These are phyloP conservation scores for Kwoniella heveanensis DNA, from an alignment of 768 basidiomycete genomes.

Conservation along the genomic window DNA sequence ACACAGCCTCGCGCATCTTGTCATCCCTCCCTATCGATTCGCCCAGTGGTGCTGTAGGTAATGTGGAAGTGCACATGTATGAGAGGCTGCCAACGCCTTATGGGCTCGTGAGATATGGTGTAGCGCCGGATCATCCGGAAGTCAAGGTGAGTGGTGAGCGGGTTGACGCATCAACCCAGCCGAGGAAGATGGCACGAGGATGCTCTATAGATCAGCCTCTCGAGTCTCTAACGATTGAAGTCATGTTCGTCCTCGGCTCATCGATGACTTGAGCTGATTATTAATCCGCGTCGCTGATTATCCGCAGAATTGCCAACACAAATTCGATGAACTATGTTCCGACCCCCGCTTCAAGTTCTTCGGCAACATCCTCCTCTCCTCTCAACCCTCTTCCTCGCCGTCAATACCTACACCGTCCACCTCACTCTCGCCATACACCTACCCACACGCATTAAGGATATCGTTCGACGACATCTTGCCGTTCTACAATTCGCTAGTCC, in stretches of 20 bases:
- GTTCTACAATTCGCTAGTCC: constrained; percentile 81
- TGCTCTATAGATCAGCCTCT: too few relatives aligned
- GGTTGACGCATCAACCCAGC: too few relatives aligned
- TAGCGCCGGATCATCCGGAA: constrained; percentile 97
- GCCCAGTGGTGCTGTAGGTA: constrained; percentile 48
- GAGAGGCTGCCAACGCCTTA: constrained; percentile 93
- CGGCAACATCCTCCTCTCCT: constrained; percentile 69
- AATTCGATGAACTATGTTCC: constrained; percentile 79
- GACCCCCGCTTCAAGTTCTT: constrained; percentile 85
- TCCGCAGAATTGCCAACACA: constrained; percentile 89
- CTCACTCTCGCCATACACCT: constrained; percentile 54
- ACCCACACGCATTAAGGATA: constrained; percentile 64
- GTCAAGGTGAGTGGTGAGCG: constrained; percentile 87
- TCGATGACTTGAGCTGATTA: too few relatives aligned
- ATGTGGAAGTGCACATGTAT: constrained; percentile 75
- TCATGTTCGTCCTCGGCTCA: too few relatives aligned
- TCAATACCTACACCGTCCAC: constrained; percentile 19
- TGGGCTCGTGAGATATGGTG: constrained; percentile 91
- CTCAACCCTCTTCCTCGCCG: constrained; percentile 36
- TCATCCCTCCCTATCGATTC: constrained; percentile 61
- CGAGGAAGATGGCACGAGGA: too few relatives aligned
- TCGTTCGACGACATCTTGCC: constrained; percentile 66
- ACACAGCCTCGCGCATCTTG: constrained; percentile 83
- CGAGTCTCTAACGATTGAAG: too few relatives aligned
- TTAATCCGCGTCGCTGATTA: background rate